Conservation (phyloP, 108 stramenopile genomes). For the Nannochloropsis salina region DNA sequence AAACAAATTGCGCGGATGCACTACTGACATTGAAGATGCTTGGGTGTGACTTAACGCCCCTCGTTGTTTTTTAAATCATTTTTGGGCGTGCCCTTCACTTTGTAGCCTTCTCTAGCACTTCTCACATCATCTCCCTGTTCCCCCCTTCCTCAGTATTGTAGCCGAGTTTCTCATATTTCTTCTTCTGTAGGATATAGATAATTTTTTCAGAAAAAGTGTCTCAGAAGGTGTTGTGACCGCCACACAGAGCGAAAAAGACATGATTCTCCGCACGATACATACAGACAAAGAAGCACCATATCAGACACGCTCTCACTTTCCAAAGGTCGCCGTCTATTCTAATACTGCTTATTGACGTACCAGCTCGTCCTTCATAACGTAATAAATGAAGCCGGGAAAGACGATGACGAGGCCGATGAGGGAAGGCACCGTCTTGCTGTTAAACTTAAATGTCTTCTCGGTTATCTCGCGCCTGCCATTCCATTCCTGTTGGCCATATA, state of each 20-base stretch:
- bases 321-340: neutral
- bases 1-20: too few relatives aligned
- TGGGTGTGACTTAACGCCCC: too few relatives aligned
- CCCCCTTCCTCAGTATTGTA: neutral
- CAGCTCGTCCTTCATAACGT: slow-evolving; percentile 15
- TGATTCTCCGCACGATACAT: too few relatives aligned
- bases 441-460: neutral
- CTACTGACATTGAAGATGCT: too few relatives aligned
- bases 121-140: neutral
- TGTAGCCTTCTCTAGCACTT: neutral
- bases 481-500: neutral
- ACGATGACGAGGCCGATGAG: neutral
- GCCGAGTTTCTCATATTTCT: neutral
- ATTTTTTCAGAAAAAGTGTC: too few relatives aligned
- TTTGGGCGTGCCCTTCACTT: too few relatives aligned
- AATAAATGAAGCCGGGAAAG: slow-evolving; percentile 20
- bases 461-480: neutral
- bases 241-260: too few relatives aligned
- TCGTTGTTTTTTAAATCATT: too few relatives aligned
- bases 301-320: neutral
- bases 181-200: neutral
- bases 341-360: neutral
- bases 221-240: too few relatives aligned
- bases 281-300: neutral
- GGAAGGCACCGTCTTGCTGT: slow-evolving; percentile 17